Evolutionary conservation across 768 basidiomycete genomes (phyloP).

Genomic region (Russula virescens): DNA sequence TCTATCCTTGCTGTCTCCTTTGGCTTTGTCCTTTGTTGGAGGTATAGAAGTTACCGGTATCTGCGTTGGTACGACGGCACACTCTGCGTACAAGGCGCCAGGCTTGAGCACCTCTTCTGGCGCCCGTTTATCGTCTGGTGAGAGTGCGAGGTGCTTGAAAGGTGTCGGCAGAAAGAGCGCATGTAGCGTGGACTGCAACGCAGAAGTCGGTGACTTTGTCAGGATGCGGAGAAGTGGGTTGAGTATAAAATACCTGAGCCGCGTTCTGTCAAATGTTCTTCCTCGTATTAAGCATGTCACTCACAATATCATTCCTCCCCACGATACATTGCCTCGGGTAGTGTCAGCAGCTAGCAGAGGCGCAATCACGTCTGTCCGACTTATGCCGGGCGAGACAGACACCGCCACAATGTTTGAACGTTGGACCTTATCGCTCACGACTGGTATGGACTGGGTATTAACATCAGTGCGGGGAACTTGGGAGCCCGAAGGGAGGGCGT

Average conservation of each 20-base stretch:
- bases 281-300: slow-evolving; percentile 25
- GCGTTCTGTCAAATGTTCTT: neutral
- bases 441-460: slow-evolving; percentile 29
- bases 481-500: slow-evolving; percentile 65
- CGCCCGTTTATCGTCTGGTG: slow-evolving; percentile 16
- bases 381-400: slow-evolving; percentile 71
- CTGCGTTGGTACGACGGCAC: slow-evolving; percentile 47
- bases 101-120: slow-evolving; percentile 66
- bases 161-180: slow-evolving; percentile 78
- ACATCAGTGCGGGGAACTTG: slow-evolving; percentile 42
- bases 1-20: slow-evolving; percentile 22
- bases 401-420: slow-evolving; percentile 73
- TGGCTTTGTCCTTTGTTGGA: slow-evolving; percentile 24
- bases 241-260: slow-evolving; percentile 54
- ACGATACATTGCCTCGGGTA: slow-evolving; percentile 34
- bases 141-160: slow-evolving; percentile 48
- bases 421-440: slow-evolving; percentile 41
- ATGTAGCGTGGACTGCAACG: slow-evolving; percentile 76
- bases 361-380: slow-evolving; percentile 62
- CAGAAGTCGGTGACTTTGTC: slow-evolving; percentile 57
- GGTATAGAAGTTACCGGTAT: slow-evolving; percentile 25
- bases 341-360: slow-evolving; percentile 46
- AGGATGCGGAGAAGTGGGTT: slow-evolving; percentile 64
- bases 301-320: slow-evolving; percentile 46
- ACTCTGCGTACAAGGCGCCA: slow-evolving; percentile 72